Conservation (phyloP, 768 basidiomycete genomes). For the Lentinula raphanica region DNA sequence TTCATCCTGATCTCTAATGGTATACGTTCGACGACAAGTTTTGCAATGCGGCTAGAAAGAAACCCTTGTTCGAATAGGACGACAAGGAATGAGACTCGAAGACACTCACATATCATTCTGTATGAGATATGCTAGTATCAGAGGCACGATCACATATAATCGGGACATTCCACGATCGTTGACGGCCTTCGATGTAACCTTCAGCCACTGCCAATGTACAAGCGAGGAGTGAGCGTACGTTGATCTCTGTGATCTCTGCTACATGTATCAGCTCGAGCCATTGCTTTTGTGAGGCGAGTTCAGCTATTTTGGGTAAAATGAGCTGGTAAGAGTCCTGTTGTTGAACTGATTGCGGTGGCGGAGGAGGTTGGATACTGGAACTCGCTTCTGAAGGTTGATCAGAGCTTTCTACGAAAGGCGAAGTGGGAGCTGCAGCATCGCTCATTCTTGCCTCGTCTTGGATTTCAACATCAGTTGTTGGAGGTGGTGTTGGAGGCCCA, state of each 20-base stretch:
- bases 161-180: conserved; percentile 37
- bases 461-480: conserved; percentile 50
- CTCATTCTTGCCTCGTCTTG: conserved; percentile 41
- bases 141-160: conserved; percentile 50
- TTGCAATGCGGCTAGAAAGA: conserved; percentile 48
- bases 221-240: conserved; percentile 31
- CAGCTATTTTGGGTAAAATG: conserved; percentile 38
- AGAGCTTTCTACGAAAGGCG: not conserved
- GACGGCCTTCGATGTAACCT: conserved; percentile 19
- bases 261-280: conserved; percentile 36
- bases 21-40: conserved; percentile 50
- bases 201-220: conserved; percentile 4
- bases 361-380: conserved; percentile 8
- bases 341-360: conserved; percentile 14
- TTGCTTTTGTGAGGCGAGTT: conserved; percentile 40
- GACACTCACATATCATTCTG: conserved; percentile 53
- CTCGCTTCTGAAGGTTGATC: not conserved
- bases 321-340: conserved; percentile 35
- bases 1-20: conserved; percentile 39
- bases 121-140: conserved; percentile 63
- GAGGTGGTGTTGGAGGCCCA: conserved; percentile 61
- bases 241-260: conserved; percentile 51
- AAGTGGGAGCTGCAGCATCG: conserved; percentile 2
- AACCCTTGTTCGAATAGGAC: too few relatives aligned
- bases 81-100: not conserved